Conservation (phyloP, 306 rosid genomes). For the Corylus heterophylla region DNA sequence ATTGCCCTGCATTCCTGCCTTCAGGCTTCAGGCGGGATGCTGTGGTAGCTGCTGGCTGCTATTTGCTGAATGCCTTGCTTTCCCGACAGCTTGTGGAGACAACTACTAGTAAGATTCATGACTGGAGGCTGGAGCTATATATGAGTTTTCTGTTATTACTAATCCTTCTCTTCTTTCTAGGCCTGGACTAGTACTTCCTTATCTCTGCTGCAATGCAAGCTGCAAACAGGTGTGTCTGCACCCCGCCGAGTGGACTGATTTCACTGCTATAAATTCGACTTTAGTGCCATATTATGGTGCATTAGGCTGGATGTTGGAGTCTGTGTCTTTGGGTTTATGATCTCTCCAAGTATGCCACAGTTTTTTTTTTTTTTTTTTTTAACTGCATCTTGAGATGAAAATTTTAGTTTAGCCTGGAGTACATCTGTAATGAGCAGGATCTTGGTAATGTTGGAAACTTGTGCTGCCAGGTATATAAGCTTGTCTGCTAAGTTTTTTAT, state of each 20-base stretch:
- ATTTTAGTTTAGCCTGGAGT: not conserved
- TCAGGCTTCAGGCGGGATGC: not conserved
- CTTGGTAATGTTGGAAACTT: not conserved
- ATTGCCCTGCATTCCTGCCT: not conserved
- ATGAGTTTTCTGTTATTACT: too few relatives aligned
- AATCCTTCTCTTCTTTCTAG: not conserved
- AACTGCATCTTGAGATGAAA: not conserved
- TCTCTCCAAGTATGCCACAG: not conserved
- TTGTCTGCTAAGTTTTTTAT: not conserved
- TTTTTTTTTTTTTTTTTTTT: not conserved
- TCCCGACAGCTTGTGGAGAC: conserved; percentile 7
- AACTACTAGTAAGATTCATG: not conserved
- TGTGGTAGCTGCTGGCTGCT: not conserved
- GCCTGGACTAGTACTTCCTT: not conserved
- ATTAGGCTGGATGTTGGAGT: not conserved
- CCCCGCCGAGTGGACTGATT: not conserved
- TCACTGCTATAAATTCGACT: not conserved
- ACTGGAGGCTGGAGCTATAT: not conserved
- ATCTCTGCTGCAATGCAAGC: not conserved
- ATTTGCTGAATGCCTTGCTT: conserved; percentile 7
- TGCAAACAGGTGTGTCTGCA: too few relatives aligned
- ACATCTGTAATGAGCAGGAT: not conserved
- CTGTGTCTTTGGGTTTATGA: not conserved
- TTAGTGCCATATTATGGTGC: not conserved
- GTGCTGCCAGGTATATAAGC: not conserved